Percentiles rank a stretch among this genome's conserved stretches.
Conservation (phyloP, 1,284 basidiomycete genomes). For the Rhodotorula sp. region DNA sequence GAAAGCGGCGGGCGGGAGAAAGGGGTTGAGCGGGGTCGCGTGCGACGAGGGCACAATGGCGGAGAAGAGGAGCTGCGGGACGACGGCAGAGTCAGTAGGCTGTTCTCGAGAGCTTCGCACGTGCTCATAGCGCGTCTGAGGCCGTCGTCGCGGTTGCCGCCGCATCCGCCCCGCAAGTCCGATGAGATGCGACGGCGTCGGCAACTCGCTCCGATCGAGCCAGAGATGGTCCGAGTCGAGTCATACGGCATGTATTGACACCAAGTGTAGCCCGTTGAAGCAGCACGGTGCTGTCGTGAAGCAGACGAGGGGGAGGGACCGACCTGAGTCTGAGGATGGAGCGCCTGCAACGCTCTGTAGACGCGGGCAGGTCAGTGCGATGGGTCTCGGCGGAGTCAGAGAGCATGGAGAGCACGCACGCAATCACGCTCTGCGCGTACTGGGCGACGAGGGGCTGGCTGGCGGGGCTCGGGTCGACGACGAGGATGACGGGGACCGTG, state of each 20-base stretch:
- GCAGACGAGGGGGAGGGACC: neutral
- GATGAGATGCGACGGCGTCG: neutral
- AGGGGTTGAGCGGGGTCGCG: conserved; percentile 32
- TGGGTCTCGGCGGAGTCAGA: too few species aligned
- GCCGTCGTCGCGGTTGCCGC: neutral
- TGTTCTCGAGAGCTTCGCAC: neutral
- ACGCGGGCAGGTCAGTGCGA: neutral
- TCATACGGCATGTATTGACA: too few species aligned
- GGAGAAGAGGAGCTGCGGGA: conserved; percentile 34
- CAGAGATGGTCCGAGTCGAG: too few species aligned
- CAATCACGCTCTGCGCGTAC: conserved; percentile 25
- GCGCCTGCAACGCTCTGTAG: conserved; percentile 22
- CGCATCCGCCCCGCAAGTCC: neutral
- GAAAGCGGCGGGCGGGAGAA: conserved; percentile 36
- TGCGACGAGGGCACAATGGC: conserved; percentile 29
- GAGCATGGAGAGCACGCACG: conserved; percentile 6
- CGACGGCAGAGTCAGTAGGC: neutral
- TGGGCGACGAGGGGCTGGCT: conserved; percentile 5
- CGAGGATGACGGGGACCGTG: conserved; percentile 33
- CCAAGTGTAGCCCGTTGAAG: neutral
- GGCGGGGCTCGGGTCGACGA: conserved; percentile 22
- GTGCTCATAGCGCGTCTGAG: neutral
- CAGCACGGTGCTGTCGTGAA: too few species aligned
- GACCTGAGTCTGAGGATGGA: conserved; percentile 30
- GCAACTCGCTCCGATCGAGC: neutral